These are phyloP conservation scores for Prunus dulcis DNA, from an alignment of 306 rosid genomes.

Conservation along the genomic window DNA sequence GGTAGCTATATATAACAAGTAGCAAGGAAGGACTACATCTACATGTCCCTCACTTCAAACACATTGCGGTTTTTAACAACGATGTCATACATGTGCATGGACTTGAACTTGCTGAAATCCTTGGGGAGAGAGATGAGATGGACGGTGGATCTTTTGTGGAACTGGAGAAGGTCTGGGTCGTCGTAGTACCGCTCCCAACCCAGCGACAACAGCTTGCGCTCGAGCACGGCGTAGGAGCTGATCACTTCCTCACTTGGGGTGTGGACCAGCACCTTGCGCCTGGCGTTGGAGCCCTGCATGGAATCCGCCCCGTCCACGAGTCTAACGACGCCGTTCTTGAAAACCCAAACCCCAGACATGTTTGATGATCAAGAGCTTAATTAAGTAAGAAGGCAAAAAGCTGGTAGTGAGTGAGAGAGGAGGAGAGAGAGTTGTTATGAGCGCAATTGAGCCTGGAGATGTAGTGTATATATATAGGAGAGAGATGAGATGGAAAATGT, in stretches of 20 bases:
- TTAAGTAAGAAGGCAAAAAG: background rate
- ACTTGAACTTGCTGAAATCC: constrained; percentile 72
- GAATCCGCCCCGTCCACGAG: constrained; percentile 69
- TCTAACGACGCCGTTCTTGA: constrained; percentile 82
- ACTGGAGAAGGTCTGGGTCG: constrained; percentile 85
- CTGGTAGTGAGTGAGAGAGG: background rate
- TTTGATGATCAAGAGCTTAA: background rate
- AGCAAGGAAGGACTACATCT: constrained; percentile 28
- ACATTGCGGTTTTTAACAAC: constrained; percentile 81
- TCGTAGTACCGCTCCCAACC: constrained; percentile 95
- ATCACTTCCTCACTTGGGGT: constrained; percentile 59
- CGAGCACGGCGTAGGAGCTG: constrained; percentile 51
- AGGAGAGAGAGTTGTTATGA: background rate
- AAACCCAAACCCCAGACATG: constrained; percentile 96
- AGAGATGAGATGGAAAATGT: background rate
- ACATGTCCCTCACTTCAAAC: constrained; percentile 78
- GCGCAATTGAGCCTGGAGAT: background rate
- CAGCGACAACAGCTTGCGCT: constrained; percentile 47
- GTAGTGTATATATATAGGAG: background rate
- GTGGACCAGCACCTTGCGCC: constrained; percentile 74
- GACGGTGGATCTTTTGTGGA: constrained; percentile 75
- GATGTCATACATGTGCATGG: constrained; percentile 95
- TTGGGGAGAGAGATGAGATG: constrained; percentile 84
- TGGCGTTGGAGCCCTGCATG: constrained; percentile 22
- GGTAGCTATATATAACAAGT: background rate